These are phyloP conservation scores for Cyphellophora attinorum DNA, from an alignment of 2,329 filamentous ascomycete genomes.

Conservation along the genomic window DNA sequence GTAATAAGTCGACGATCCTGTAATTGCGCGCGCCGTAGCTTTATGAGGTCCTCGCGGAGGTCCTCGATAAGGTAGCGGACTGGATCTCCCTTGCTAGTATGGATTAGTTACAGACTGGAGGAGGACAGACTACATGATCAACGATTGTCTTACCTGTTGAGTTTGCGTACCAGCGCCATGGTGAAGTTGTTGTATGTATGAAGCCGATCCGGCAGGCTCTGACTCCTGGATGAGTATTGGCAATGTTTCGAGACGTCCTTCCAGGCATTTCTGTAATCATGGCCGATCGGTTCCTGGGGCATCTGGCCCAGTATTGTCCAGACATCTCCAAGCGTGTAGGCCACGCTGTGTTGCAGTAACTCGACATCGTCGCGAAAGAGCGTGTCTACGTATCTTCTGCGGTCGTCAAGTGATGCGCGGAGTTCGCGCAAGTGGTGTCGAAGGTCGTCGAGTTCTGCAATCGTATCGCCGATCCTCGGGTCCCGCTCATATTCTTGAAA, in stretches of 20 bases:
- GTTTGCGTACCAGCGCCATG: constrained; percentile 31
- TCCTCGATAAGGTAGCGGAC: constrained; percentile 1
- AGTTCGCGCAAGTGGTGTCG: constrained; percentile 41
- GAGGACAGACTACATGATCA: no score
- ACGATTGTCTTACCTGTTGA: constrained; percentile 34
- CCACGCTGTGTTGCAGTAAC: constrained; percentile 38
- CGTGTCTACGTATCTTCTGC: constrained; percentile 23
- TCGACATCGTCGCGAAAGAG: constrained; percentile 36
- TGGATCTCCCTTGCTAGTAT: no score
- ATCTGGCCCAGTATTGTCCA: constrained; percentile 34
- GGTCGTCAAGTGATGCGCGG: constrained; percentile 31
- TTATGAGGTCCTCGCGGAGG: not conserved
- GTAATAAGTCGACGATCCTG: constrained; percentile 10
- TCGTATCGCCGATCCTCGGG: constrained; percentile 43
- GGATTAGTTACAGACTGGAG: no score
- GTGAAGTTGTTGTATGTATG: constrained; percentile 42
- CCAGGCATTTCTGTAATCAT: constrained; percentile 42
- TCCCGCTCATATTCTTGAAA: constrained; percentile 43
- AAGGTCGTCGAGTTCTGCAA: constrained; percentile 46
- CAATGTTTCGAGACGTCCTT: constrained; percentile 30
- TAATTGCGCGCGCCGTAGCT: constrained; percentile 4
- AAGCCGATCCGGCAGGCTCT: constrained; percentile 38
- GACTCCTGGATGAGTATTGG: constrained; percentile 37
- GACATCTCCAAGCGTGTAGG: constrained; percentile 42
- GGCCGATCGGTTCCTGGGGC: constrained; percentile 20